A percentile compares a stretch with the other conserved stretches of the same genome.
phyloP scores from a whole-genome alignment of 768 basidiomycete genomes.

The Neoboletus subvelutipes region DNA sequence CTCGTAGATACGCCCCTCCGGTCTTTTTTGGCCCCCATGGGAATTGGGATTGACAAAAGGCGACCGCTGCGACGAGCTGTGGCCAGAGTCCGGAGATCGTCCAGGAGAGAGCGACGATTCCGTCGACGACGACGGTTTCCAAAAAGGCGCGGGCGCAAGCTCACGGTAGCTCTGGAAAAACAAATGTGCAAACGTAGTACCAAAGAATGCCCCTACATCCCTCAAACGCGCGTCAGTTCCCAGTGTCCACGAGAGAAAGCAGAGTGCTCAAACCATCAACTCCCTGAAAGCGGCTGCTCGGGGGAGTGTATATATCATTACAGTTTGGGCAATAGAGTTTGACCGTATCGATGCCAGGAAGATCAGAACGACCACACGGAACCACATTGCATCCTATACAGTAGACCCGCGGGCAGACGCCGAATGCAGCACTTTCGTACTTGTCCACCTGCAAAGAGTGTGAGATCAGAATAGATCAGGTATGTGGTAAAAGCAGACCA shows the following conservation, averaged over 20 bases:
- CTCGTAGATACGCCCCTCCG: constrained; percentile 82
- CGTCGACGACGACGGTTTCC: constrained; percentile 63
- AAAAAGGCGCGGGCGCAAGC: constrained; percentile 91
- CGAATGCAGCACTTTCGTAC: constrained; percentile 89
- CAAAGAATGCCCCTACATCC: constrained; percentile 90
- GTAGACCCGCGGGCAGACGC: constrained; percentile 93
- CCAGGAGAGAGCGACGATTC: constrained; percentile 54
- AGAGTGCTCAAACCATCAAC: constrained; percentile 71
- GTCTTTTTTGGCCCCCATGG: constrained; percentile 85
- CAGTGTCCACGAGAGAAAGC: constrained; percentile 7
- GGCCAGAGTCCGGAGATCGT: constrained; percentile 51
- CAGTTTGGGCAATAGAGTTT: constrained; percentile 98
- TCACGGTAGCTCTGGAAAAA: constrained; percentile 99
- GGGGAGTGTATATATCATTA: constrained; percentile 94
- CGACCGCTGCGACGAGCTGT: constrained; percentile 46
- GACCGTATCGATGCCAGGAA: constrained; percentile 95
- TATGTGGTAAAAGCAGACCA: constrained; percentile 54
- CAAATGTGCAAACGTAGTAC: constrained; percentile 96
- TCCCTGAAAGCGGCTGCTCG: constrained; percentile 91
- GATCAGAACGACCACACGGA: constrained; percentile 92
- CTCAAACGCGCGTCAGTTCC: constrained; percentile 18
- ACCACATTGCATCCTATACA: constrained; percentile 87
- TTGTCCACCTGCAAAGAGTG: constrained; percentile 73
- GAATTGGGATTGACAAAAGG: constrained; percentile 87
- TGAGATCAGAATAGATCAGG: constrained; percentile 20